Evolutionary conservation across 2,329 filamentous ascomycete genomes (phyloP).

Genomic region (Trichoderma aggressivum): DNA sequence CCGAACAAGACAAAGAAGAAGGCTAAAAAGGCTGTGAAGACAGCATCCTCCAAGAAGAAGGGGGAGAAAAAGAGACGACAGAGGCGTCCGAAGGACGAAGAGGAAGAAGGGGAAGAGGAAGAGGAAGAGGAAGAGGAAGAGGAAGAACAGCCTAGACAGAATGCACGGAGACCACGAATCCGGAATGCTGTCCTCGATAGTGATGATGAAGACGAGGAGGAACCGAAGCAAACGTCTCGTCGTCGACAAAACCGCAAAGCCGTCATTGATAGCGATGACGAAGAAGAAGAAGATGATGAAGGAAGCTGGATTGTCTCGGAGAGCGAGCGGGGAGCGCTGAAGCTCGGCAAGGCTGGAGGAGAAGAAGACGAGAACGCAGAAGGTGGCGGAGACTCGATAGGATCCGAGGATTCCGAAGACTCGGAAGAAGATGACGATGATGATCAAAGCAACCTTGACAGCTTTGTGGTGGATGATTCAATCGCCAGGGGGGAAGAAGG

Average conservation of each 20-base stretch:
- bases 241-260: slow-evolving; percentile 51
- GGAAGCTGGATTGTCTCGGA: slow-evolving; percentile 78
- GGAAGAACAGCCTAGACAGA: slow-evolving; percentile 28
- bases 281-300: slow-evolving; percentile 52
- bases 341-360: slow-evolving; percentile 76
- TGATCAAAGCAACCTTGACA: slow-evolving; percentile 50
- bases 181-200: slow-evolving; percentile 62
- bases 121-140: slow-evolving; percentile 23
- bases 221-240: slow-evolving; percentile 36
- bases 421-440: slow-evolving; percentile 53
- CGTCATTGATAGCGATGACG: slow-evolving; percentile 63
- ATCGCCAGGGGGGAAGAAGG: slow-evolving; percentile 33
- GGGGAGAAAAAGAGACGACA: slow-evolving; percentile 30
- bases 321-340: slow-evolving; percentile 55
- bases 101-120: slow-evolving; percentile 25
- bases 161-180: slow-evolving; percentile 41
- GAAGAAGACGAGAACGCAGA: slow-evolving; percentile 86
- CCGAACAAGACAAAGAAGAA: slow-evolving; percentile 36
- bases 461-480: slow-evolving; percentile 55
- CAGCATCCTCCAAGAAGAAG: slow-evolving; percentile 35
- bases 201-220: slow-evolving; percentile 50
- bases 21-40: slow-evolving; percentile 41
- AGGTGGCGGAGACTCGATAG: slow-evolving; percentile 76
- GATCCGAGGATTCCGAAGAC: slow-evolving; percentile 63
- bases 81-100: slow-evolving; percentile 35